Conservation (phyloP, 441 rosid genomes). For the Capsella rubella region DNA sequence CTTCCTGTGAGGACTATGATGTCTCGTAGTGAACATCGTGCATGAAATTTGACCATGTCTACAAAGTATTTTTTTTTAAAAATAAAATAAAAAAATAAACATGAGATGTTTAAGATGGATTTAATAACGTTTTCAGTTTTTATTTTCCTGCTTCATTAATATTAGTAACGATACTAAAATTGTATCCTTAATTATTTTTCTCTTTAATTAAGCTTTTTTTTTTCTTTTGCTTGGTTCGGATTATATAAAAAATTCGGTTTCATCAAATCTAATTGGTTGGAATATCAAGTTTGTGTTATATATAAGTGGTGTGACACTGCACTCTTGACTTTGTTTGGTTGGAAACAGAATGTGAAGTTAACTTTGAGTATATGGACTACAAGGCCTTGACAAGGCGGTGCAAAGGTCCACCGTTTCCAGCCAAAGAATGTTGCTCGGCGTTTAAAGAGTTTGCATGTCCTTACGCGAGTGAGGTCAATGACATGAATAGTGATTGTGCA, state of each 20-base stretch:
- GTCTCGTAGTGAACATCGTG: not conserved
- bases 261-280: not conserved
- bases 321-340: not conserved
- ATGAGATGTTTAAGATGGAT: not conserved
- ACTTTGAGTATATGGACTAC: slow-evolving; percentile 55
- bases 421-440: slow-evolving; percentile 60
- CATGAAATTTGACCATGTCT: not conserved
- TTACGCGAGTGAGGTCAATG: slow-evolving; percentile 58
- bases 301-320: slow-evolving; percentile 1
- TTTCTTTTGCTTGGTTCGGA: no score
- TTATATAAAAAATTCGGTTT: no score
- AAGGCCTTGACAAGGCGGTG: slow-evolving; percentile 63
- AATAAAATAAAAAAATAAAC: no score
- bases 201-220: no score
- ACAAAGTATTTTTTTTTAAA: not conserved
- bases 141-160: not conserved
- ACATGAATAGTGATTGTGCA: slow-evolving; percentile 72
- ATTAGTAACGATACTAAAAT: no score
- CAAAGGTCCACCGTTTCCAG: slow-evolving; percentile 69
- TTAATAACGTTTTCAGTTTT: not conserved
- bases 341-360: slow-evolving; percentile 43
- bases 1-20: not conserved
- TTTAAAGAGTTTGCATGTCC: slow-evolving; percentile 88
- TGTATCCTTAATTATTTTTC: no score
- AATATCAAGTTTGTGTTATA: not conserved